These are phyloP conservation scores for Baudoinia panamericana DNA, from an alignment of 495 filamentous ascomycete species.

Conservation along the genomic window DNA sequence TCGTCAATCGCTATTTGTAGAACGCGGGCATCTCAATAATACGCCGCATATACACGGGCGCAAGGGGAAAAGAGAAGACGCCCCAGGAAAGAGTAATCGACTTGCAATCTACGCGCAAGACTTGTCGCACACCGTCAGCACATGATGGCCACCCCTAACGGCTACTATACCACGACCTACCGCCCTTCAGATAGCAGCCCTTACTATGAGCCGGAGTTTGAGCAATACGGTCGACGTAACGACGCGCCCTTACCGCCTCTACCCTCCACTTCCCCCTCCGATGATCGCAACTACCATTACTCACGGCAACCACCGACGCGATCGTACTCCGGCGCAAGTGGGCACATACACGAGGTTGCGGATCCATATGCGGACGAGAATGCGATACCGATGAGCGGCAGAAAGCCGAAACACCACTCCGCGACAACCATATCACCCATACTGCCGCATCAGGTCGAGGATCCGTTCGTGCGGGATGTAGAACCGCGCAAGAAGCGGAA, in stretches of 20 bases:
- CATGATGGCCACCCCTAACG: slow-evolving; percentile 8
- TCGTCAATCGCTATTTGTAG: too few species aligned
- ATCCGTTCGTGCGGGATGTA: slow-evolving; percentile 28
- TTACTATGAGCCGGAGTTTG: slow-evolving; percentile 21
- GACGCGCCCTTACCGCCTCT: slow-evolving; percentile 29
- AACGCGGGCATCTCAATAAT: too few species aligned
- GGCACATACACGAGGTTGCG: slow-evolving; percentile 31
- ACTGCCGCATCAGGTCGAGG: slow-evolving; percentile 19
- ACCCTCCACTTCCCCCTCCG: slow-evolving; percentile 42
- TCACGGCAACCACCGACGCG: slow-evolving; percentile 35
- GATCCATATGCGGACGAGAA: slow-evolving; percentile 49
- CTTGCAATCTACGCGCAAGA: not conserved
- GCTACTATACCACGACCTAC: slow-evolving; percentile 10
- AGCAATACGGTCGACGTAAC: slow-evolving; percentile 22
- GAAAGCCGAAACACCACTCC: slow-evolving; percentile 23
- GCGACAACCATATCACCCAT: slow-evolving; percentile 11
- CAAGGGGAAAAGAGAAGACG: not conserved
- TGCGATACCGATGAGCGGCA: slow-evolving; percentile 43
- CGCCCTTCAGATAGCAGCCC: not conserved
- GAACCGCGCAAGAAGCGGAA: slow-evolving; percentile 35
- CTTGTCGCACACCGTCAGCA: not conserved
- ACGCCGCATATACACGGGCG: too few species aligned
- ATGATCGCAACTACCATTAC: slow-evolving; percentile 48
- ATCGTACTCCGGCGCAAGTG: slow-evolving; percentile 42
- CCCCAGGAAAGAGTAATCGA: not conserved